Conservation (phyloP, 148 eudicot species). For the Mesembryanthemum crystallinum region DNA sequence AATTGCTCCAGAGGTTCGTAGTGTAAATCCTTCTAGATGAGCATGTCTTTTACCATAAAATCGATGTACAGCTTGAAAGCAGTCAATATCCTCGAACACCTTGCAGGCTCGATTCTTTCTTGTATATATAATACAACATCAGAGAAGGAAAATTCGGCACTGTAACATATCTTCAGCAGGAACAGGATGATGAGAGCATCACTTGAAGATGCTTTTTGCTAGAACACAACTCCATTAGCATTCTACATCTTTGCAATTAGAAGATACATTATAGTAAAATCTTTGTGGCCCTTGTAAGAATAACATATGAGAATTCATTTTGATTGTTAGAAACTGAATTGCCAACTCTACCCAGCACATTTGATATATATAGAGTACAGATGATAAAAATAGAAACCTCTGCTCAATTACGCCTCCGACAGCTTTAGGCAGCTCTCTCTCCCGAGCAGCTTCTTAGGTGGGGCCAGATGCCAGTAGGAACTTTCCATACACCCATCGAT, state of each 20-base stretch:
- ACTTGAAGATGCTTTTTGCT: background rate
- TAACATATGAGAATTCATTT: background rate
- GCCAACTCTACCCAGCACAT: constrained; percentile 13
- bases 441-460: background rate
- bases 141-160: background rate
- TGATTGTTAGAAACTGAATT: background rate
- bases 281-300: constrained; percentile 16
- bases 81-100: too few species aligned
- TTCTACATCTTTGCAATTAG: constrained; percentile 4
- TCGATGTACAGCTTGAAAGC: too few species aligned
- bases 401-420: constrained; percentile 6
- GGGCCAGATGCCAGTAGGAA: background rate
- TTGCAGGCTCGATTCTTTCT: too few species aligned
- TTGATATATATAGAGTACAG: constrained; percentile 4
- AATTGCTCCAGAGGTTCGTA: too few species aligned
- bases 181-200: background rate
- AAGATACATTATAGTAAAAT: background rate
- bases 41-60: too few species aligned
- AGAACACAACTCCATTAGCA: background rate
- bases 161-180: background rate
- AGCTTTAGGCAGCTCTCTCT: constrained; percentile 7
- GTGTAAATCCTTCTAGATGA: too few species aligned
- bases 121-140: too few species aligned
- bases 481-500: constrained; percentile 5
- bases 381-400: background rate